Evolutionary conservation across 164 flowering plant species (phyloP), one percentile per base, ranked within the genome.

Genomic region (Pachysandra terminalis): DNA sequence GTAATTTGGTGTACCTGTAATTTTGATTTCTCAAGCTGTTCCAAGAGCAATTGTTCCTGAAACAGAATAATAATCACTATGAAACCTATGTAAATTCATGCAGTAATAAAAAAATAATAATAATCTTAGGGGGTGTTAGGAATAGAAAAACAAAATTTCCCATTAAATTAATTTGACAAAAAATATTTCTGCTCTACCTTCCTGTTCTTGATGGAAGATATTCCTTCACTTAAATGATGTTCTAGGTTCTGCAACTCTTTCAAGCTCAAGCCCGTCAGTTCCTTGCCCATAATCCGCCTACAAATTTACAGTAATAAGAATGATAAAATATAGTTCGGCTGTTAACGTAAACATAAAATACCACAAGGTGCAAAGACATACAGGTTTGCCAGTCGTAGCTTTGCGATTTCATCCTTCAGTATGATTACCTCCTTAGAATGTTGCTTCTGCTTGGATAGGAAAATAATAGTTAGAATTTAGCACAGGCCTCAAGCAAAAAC

Each of bases 221-320:
- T 67, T 60, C 89, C 87, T 74, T 84, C 89, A 73, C 72, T 85
- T 73, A 91, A 71, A 64, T 89, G 93, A 66, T 85, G 81, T 71
- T 91, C 97, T 22, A 91, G 82, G 48, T 75, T 76, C 56, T 82
- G 91, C 75, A 91, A 64, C n/a, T 91, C 97, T 68, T 84, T 84
- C 40, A 85, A 66, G 75, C 85, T 74, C 83, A 89, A 62, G 48
- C 86, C 85, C 2, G 71, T 68, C 48, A 91, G 79, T 61, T 89
- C 96, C 73, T 85, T 85, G 28, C 97, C 97, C 80, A 75, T 62
- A 68, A 91, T 71, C 70, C 67, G 84, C 84, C 95, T 89, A 66
- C 35, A 74, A 37, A 32, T 48, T 13, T 35, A 75, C 19, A 27
- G 22, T 3, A 24, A 45, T 25, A 49, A 19, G 16, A 53, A 22